Conservation (phyloP, 805 yeast species). For the Jamesozyma lodderae region DNA sequence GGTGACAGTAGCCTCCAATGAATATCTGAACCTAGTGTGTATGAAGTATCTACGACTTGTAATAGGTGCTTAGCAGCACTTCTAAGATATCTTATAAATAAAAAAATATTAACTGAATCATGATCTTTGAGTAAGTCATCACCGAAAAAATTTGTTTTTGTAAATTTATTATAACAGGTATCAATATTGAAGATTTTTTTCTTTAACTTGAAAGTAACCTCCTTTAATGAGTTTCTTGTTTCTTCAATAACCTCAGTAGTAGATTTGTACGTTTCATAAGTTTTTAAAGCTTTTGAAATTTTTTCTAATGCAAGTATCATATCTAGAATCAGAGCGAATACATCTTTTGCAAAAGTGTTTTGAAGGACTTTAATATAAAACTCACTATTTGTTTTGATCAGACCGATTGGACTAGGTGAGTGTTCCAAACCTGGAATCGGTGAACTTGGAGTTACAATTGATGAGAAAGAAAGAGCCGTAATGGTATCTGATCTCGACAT, state of each 20-base stretch:
- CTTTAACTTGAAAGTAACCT: conserved; percentile 13
- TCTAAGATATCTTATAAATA: conserved; percentile 34
- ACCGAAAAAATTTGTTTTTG: conserved; percentile 30
- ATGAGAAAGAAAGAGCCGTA: background rate
- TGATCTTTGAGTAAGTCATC: conserved; percentile 31
- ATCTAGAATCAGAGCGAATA: conserved; percentile 25
- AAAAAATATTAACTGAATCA: conserved; percentile 32
- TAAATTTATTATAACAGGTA: conserved; percentile 30
- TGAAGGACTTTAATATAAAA: conserved; percentile 28
- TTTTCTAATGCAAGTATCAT: conserved; percentile 27
- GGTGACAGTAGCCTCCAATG: conserved; percentile 33
- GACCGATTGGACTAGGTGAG: too few species aligned
- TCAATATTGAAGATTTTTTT: conserved; percentile 29
- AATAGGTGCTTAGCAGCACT: conserved; percentile 34
- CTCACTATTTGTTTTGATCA: conserved; percentile 5
- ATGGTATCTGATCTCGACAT: too few species aligned
- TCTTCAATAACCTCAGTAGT: conserved; percentile 4
- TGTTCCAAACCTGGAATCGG: too few species aligned
- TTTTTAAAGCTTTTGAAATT: conserved; percentile 13
- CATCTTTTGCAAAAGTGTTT: conserved; percentile 27
- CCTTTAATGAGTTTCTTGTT: conserved; percentile 10
- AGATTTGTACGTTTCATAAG: conserved; percentile 2
- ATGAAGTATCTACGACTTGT: conserved; percentile 19
- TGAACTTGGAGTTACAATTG: background rate
- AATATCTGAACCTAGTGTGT: conserved; percentile 16